These are phyloP conservation scores for Coccomyxa subellipsoidea DNA, from an alignment of 163 green algal genomes.

Conservation along the genomic window DNA sequence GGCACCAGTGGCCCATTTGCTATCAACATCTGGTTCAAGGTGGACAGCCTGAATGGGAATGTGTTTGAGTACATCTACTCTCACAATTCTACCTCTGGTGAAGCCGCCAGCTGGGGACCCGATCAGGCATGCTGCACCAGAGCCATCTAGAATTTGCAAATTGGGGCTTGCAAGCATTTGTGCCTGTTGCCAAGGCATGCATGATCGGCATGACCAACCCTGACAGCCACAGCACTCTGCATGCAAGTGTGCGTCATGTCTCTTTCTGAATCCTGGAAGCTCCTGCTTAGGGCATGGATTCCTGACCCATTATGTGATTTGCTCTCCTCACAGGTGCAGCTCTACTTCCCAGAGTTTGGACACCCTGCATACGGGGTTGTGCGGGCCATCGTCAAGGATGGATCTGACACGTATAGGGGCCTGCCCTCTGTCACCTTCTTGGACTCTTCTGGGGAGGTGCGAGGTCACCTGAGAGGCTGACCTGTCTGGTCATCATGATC, in stretches of 20 bases:
- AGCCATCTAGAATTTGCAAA: neutral
- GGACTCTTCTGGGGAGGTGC: slow-evolving; percentile 40
- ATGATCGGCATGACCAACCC: too few relatives aligned
- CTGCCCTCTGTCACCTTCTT: slow-evolving; percentile 18
- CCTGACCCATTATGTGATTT: neutral
- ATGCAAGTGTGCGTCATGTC: neutral
- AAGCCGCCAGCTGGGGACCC: neutral
- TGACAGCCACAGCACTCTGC: neutral
- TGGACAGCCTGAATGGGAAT: neutral
- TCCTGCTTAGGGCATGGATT: neutral
- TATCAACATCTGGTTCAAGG: slow-evolving; percentile 14
- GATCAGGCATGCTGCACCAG: neutral
- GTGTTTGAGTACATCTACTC: slow-evolving; percentile 10
- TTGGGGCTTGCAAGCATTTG: too few relatives aligned
- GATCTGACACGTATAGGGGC: slow-evolving; percentile 23
- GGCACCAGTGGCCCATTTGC: neutral
- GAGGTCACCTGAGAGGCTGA: too few relatives aligned
- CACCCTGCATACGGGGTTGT: slow-evolving; percentile 42
- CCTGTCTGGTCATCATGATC: neutral
- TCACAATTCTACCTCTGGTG: neutral
- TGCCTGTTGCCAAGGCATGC: neutral
- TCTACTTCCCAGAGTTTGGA: slow-evolving; percentile 49
- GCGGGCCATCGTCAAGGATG: slow-evolving; percentile 43
- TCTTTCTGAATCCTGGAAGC: neutral
- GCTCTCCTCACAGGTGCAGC: slow-evolving; percentile 35